Evolutionary conservation across 768 basidiomycete species (phyloP), one percentile per base, ranked within the genome.

Genomic region (Panaeolus cyanescens): DNA sequence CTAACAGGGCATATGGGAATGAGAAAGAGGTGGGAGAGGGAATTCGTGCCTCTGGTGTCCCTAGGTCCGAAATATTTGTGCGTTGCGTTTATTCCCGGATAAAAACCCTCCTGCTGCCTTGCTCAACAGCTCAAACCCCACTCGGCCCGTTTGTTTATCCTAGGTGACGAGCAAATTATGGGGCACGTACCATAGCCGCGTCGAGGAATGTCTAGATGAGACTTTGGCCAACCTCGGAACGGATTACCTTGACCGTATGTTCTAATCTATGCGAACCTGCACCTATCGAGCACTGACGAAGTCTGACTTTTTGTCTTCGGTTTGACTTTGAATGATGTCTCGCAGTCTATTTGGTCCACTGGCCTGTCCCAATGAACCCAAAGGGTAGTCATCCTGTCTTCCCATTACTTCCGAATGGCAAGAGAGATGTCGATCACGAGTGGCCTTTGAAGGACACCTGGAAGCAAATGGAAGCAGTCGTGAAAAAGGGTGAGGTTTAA

Each of bases 11-110:
- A 39, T 90, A 90, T 67, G 82, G 83, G 59, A 95, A 94, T 70
- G 92, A 95, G 72, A 85, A 86, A 67, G 88, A 91, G 64, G 93
- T 95, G 15, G 94, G 93, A 5, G 82, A 87, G 62, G 94, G 92
- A 10, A 85, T 96, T 69, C 86, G 82, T 64, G 84, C 81, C 32
- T 89, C 88, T 60, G 95, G 92, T 30, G 82, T 95, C 22, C 87
- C 89, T 28, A 82, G 94, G 64, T 83, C 84, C 15, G 89, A 95
- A 65, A 69, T 81, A 36, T 83, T 80, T 60, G 80, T 80, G 62
- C 68, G 80, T 72, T 30, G 25, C 59, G 45, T n/a, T 53, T 34
- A 55, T 32, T 20, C 15, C 42, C 6, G 37, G 22, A 50, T 25
- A 50, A 50, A 50, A 15, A 34, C 22, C 30, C 45, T 54, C 37